Conservation (phyloP, 2,329 filamentous ascomycete genomes). For the Massarina eburnea region DNA sequence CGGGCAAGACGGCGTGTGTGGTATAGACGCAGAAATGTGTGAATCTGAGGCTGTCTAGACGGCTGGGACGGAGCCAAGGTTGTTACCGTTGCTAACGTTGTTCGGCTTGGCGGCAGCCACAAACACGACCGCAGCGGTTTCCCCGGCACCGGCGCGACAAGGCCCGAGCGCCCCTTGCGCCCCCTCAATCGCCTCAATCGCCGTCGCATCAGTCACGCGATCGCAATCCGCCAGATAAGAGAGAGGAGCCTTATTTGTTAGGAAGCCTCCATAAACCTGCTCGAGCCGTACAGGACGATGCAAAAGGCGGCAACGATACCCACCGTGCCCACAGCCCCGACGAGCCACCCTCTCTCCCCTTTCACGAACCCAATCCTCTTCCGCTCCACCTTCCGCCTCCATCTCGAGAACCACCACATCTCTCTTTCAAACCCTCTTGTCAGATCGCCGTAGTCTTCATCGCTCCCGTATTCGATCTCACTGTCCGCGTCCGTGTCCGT, state of each 20-base stretch:
- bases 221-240: too few relatives aligned
- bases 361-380: background rate
- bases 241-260: too few relatives aligned
- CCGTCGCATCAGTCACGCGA: too few relatives aligned
- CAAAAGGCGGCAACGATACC: background rate
- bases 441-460: background rate
- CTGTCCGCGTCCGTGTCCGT: background rate
- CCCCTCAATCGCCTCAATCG: background rate
- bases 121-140: constrained; percentile 2
- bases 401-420: constrained; percentile 10
- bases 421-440: background rate
- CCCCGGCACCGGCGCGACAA: background rate
- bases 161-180: background rate
- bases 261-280: too few relatives aligned
- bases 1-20: too few relatives aligned
- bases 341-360: constrained; percentile 1
- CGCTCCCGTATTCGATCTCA: background rate
- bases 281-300: background rate
- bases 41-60: too few relatives aligned
- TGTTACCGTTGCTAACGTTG: background rate
- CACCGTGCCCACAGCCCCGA: constrained; percentile 2
- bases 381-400: constrained; percentile 10
- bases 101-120: background rate
- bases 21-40: too few relatives aligned
- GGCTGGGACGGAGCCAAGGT: background rate